These are phyloP conservation scores for Barnettozyma pratensis DNA, from an alignment of 805 yeast genomes.

Conservation along the genomic window DNA sequence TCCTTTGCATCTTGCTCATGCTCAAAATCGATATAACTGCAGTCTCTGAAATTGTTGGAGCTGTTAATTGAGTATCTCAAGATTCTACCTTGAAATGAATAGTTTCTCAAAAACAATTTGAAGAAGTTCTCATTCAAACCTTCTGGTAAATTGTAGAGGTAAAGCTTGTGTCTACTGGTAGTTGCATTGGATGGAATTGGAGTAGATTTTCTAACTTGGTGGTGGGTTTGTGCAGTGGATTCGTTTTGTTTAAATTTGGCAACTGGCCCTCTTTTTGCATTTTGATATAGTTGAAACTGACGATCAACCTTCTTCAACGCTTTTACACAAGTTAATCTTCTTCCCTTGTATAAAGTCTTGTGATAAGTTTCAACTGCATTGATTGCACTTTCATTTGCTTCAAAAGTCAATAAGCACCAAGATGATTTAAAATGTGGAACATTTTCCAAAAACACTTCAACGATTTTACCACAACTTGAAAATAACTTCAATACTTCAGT, in stretches of 20 bases:
- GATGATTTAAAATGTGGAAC: constrained; percentile 26
- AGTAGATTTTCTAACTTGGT: too few species aligned
- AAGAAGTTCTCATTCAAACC: constrained; percentile 24
- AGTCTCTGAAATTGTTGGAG: constrained; percentile 4
- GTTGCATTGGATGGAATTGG: too few species aligned
- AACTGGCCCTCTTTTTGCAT: not conserved
- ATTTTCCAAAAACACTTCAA: constrained; percentile 47
- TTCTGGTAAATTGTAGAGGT: constrained; percentile 23
- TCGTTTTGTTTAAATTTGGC: not conserved
- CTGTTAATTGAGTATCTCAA: constrained; percentile 16
- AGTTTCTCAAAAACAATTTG: constrained; percentile 21
- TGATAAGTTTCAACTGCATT: constrained; percentile 34
- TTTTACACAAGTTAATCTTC: constrained; percentile 25
- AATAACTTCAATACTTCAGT: constrained; percentile 41
- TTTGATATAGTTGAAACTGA: constrained; percentile 3
- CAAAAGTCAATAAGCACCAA: constrained; percentile 48
- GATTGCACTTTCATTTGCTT: constrained; percentile 39
- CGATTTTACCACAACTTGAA: constrained; percentile 42
- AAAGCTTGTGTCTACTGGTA: constrained; percentile 8
- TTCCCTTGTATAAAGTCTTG: constrained; percentile 24
- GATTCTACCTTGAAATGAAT: constrained; percentile 18
- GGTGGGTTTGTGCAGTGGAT: not conserved
- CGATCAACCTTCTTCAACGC: constrained; percentile 25
- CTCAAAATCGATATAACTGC: constrained; percentile 24
- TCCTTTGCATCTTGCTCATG: constrained; percentile 20